A percentile compares a stretch with the other conserved stretches of the same genome.
These are phyloP conservation scores for Rheum nobile DNA, from an alignment of 148 eudicot genomes.

Conservation along the genomic window DNA sequence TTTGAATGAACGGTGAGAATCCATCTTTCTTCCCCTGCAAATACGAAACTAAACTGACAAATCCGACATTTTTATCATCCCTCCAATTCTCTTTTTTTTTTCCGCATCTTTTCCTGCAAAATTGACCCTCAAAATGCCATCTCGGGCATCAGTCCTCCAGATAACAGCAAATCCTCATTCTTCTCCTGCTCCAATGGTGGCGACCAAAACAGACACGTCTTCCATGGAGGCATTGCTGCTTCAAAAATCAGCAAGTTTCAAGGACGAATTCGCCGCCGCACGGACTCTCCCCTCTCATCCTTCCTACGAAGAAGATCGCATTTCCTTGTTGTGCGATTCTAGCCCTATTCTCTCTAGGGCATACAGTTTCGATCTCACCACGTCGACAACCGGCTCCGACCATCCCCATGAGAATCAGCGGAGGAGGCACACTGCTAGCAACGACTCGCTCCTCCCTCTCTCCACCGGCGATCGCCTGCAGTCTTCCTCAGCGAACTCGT, in stretches of 20 bases:
- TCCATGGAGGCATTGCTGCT: neutral
- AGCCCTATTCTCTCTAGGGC: slow-evolving; percentile 35
- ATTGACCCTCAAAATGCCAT: neutral
- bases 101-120: neutral
- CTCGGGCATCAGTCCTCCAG: neutral
- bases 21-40: neutral
- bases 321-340: neutral
- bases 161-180: neutral
- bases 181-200: neutral
- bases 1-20: neutral
- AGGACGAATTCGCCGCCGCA: neutral
- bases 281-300: neutral
- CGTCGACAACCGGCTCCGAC: neutral
- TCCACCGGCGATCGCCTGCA: neutral
- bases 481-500: neutral
- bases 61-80: neutral
- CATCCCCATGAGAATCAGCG: slow-evolving; percentile 15
- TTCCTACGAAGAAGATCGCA: slow-evolving; percentile 14
- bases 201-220: neutral
- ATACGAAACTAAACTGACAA: neutral
- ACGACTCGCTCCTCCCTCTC: slow-evolving; percentile 15
- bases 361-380: slow-evolving; percentile 14
- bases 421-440: slow-evolving; percentile 26
- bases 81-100: too few relatives aligned
- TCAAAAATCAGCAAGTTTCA: neutral